Evolutionary conservation across 345 rosid species (phyloP), one percentile per base, ranked within the genome.

Genomic region (Physaria fendleri): DNA sequence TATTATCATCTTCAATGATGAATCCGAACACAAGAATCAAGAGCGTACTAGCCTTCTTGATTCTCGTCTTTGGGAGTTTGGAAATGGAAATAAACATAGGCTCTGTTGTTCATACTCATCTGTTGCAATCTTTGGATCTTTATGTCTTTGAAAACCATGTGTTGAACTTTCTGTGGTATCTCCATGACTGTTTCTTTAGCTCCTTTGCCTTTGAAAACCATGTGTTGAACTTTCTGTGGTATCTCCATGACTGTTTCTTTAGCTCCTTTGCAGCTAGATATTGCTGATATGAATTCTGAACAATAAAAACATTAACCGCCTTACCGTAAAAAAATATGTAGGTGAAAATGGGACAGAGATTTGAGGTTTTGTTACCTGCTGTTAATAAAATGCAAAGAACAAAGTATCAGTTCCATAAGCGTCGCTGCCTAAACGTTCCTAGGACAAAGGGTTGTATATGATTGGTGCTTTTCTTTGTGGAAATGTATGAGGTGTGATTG

Each of bases 201-300:
- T 87, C 99, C 73, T 77, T 94, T 44, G 99, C 99, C n/a, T n/a
- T n/a, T n/a, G n/a, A n/a, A n/a, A 93, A 93, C 99, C 99, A 93
- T 22, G 88, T 93, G 76, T 83, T 85, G 79, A 83, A 90, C 73
- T 90, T 94, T 61, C 90, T 87, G 72, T 94, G 99, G 74, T 82
- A 94, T 82, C 99, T 85, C 99, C 99, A 94, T 13, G 96, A 83
- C 66, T 85, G 97, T 71, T 87, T 90, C 83, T 94, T 94, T 72
- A 90, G 81, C 80, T 87, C 99, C 73, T 77, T 94, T 44, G 99
- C 99, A 21, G 97, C 96, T 58, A 87, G 64, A 66, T 85, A 94
- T 69, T 94, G 99, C 68, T 90, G 97, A 59, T 76, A 90, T 22
- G 96, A 85, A 68, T 87, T 90, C 99, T 94, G 84, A 52, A 72